These are phyloP conservation scores for Cutaneotrichosporon cyanovorans DNA, from an alignment of 1,284 basidiomycete species.

Conservation along the genomic window DNA sequence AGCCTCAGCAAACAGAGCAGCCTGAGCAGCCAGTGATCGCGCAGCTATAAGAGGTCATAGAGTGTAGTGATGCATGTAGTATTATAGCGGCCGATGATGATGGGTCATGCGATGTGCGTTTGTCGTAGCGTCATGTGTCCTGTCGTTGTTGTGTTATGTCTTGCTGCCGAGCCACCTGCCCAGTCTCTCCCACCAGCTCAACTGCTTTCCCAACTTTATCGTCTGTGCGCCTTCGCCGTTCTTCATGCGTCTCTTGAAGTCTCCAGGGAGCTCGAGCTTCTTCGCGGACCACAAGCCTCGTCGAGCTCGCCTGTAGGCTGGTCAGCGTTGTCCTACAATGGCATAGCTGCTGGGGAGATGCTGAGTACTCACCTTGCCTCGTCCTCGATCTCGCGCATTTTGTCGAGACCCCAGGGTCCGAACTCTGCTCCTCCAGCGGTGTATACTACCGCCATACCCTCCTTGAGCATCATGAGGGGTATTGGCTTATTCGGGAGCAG, in stretches of 20 bases:
- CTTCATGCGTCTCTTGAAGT: slow-evolving; percentile 62
- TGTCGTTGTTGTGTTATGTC: too few species aligned
- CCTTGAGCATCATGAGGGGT: slow-evolving; percentile 66
- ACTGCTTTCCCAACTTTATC: not conserved
- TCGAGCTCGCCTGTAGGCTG: slow-evolving; percentile 50
- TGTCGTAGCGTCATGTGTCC: too few species aligned
- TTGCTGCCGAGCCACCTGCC: slow-evolving; percentile 15
- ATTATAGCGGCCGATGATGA: not conserved
- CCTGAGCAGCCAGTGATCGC: slow-evolving; percentile 2
- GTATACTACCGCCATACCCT: slow-evolving; percentile 69
- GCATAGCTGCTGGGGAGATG: not conserved
- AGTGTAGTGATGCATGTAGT: slow-evolving; percentile 2
- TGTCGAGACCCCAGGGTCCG: slow-evolving; percentile 58
- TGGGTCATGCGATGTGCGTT: not conserved
- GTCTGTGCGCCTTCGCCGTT: slow-evolving; percentile 11
- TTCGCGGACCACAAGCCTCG: slow-evolving; percentile 64
- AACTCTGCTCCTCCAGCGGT: slow-evolving; percentile 69
- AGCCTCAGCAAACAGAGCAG: not conserved
- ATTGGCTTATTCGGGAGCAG: slow-evolving; percentile 53
- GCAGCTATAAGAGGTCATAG: slow-evolving; percentile 8
- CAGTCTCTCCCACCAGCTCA: slow-evolving; percentile 10
- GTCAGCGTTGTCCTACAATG: slow-evolving; percentile 5
- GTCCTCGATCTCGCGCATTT: slow-evolving; percentile 54
- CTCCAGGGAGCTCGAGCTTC: slow-evolving; percentile 60
- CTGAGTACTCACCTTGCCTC: slow-evolving; percentile 57